Conservation (phyloP, 805 yeast genomes). For the Pichia cephalocereana region DNA sequence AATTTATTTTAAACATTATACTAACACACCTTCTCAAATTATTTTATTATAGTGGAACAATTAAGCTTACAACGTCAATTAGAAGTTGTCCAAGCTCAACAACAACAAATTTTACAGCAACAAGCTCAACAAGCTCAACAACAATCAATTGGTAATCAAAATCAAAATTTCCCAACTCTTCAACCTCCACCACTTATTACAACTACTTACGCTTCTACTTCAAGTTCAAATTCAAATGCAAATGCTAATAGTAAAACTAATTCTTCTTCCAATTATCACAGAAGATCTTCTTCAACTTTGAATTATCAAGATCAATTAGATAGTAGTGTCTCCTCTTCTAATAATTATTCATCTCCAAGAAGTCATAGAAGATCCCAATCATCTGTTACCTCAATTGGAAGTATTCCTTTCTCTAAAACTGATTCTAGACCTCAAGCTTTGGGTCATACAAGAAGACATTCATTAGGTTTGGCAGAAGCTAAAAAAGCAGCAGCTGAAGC, state of each 20-base stretch:
- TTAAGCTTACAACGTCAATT: conserved; percentile 83
- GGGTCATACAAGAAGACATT: conserved; percentile 89
- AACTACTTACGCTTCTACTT: not conserved
- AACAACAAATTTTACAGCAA: conserved; percentile 76
- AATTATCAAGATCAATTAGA: conserved; percentile 10
- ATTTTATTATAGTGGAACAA: conserved; percentile 52
- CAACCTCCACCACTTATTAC: conserved; percentile 17
- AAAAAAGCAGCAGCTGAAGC: conserved; percentile 93
- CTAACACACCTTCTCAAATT: conserved; percentile 1
- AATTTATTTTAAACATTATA: too few species aligned
- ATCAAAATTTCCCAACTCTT: conserved; percentile 10
- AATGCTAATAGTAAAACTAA: conserved; percentile 2
- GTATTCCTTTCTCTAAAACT: conserved; percentile 13
- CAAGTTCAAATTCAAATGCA: conserved; percentile 4
- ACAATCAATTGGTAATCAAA: not conserved
- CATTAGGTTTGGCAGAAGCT: conserved; percentile 86
- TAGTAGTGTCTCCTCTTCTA: conserved; percentile 7
- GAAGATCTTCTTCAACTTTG: conserved; percentile 23
- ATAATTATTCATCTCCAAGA: conserved; percentile 12
- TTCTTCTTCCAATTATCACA: conserved; percentile 18
- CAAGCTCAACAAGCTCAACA: conserved; percentile 31
- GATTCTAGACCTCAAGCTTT: conserved; percentile 26
- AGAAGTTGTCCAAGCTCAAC: conserved; percentile 87
- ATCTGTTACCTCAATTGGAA: conserved; percentile 19
- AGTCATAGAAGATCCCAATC: conserved; percentile 43